phyloP scores from a whole-genome alignment of 805 yeast species.

The Spathaspora sp. region DNA sequence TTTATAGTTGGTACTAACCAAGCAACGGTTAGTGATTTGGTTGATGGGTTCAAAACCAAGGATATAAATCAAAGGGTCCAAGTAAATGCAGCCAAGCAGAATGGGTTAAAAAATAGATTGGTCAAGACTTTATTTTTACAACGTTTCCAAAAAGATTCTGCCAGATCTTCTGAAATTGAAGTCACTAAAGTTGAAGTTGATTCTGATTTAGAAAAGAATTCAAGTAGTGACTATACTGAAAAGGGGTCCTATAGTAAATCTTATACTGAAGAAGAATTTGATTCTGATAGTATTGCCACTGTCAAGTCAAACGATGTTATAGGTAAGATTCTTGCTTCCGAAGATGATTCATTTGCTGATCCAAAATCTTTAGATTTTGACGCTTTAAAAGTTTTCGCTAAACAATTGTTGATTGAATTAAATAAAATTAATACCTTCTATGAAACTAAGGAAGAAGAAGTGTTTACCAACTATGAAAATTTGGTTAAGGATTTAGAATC shows the following conservation, averaged over 20 bases:
- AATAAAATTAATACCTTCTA: constrained; percentile 52
- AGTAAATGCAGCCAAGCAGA: not conserved
- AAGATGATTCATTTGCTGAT: constrained; percentile 8
- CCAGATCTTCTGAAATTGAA: constrained; percentile 2
- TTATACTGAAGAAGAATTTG: constrained; percentile 2
- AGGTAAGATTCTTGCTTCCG: constrained; percentile 1
- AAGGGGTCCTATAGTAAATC: constrained; percentile 2
- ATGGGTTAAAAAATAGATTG: constrained; percentile 5
- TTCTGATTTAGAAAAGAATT: constrained; percentile 2
- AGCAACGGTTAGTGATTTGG: constrained; percentile 26
- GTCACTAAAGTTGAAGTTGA: not conserved
- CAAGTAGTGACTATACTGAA: constrained; percentile 2
- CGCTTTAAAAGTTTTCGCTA: constrained; percentile 42
- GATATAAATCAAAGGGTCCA: not conserved
- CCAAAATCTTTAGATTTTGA: constrained; percentile 9
- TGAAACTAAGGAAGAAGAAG: constrained; percentile 41
- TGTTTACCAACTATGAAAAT: constrained; percentile 42
- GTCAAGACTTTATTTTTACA: constrained; percentile 3
- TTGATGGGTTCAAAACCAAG: constrained; percentile 9
- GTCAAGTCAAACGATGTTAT: constrained; percentile 1
- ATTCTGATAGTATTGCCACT: not conserved
- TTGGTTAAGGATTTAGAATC: constrained; percentile 45
- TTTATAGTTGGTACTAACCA: constrained; percentile 14
- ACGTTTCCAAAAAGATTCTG: constrained; percentile 2
- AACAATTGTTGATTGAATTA: constrained; percentile 46